Evolutionary conservation across 306 rosid species (phyloP).

Genomic region (Dalbergia oliveri): DNA sequence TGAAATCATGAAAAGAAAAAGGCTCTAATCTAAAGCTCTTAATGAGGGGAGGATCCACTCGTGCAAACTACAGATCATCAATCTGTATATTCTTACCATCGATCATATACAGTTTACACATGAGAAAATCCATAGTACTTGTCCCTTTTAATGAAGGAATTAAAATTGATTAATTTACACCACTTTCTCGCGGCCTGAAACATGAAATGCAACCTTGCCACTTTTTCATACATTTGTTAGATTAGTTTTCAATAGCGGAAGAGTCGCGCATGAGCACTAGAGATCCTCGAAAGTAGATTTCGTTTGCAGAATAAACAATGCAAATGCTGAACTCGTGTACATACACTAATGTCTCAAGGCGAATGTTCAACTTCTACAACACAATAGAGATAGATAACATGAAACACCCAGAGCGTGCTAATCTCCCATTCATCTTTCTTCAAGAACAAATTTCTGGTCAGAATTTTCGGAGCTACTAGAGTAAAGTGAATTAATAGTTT

Average conservation of each 20-base stretch:
- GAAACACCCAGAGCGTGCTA: too few relatives aligned
- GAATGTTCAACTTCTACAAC: background rate
- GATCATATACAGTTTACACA: too few relatives aligned
- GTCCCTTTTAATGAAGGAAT: too few relatives aligned
- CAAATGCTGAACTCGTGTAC: background rate
- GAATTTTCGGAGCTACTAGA: background rate
- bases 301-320: background rate
- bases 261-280: background rate
- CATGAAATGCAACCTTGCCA: slow-evolving; percentile 14
- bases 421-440: slow-evolving; percentile 10
- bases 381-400: background rate
- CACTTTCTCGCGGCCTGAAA: too few relatives aligned
- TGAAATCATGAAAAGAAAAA: background rate
- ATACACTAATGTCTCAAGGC: slow-evolving; percentile 10
- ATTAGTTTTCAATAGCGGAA: background rate
- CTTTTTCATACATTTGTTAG: background rate
- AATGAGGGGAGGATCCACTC: too few relatives aligned
- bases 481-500: background rate
- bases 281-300: background rate
- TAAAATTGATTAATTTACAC: too few relatives aligned
- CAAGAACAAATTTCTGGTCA: background rate
- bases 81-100: too few relatives aligned
- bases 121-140: too few relatives aligned
- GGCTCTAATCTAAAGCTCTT: too few relatives aligned
- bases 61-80: too few relatives aligned